phyloP scores from a whole-genome alignment of 2,329 filamentous ascomycete genomes.

The Orbilia quercus region DNA sequence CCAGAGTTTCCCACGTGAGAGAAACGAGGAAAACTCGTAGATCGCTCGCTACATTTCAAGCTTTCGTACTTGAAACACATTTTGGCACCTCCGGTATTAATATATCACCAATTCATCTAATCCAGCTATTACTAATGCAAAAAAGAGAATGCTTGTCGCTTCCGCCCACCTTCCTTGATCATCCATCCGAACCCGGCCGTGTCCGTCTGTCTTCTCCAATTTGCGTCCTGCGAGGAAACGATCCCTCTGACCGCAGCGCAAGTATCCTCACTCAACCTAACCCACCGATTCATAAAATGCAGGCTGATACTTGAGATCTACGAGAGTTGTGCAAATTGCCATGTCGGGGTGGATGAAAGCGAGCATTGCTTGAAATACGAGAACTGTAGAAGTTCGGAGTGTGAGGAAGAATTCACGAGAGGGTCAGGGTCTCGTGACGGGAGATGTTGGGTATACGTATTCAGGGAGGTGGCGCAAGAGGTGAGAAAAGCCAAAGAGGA shows the following conservation, averaged over 20 bases:
- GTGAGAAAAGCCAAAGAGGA: not conserved
- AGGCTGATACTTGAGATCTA: constrained; percentile 20
- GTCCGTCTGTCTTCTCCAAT: constrained; percentile 29
- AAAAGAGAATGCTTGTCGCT: constrained; percentile 13
- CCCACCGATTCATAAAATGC: not conserved
- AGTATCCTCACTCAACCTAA: constrained; percentile 8
- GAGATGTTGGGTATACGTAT: constrained; percentile 37
- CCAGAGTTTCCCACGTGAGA: no score
- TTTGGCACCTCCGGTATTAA: no score
- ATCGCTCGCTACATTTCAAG: no score
- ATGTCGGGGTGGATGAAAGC: not conserved
- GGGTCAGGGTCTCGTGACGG: constrained; percentile 14
- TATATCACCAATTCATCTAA: no score
- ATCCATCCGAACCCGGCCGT: constrained; percentile 34
- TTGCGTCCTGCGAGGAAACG: constrained; percentile 21
- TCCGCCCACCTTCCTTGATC: constrained; percentile 4
- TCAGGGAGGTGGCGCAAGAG: constrained; percentile 9
- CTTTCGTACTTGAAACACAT: no score
- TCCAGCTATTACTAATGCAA: not conserved
- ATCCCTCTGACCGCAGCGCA: constrained; percentile 9
- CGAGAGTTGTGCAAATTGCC: constrained; percentile 19
- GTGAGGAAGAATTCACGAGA: constrained; percentile 11
- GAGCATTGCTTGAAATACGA: constrained; percentile 24
- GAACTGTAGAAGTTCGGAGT: constrained; percentile 6
- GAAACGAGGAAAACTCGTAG: no score